Evolutionary conservation across 768 basidiomycete genomes (phyloP).

Genomic region (Filobasidium floriforme): DNA sequence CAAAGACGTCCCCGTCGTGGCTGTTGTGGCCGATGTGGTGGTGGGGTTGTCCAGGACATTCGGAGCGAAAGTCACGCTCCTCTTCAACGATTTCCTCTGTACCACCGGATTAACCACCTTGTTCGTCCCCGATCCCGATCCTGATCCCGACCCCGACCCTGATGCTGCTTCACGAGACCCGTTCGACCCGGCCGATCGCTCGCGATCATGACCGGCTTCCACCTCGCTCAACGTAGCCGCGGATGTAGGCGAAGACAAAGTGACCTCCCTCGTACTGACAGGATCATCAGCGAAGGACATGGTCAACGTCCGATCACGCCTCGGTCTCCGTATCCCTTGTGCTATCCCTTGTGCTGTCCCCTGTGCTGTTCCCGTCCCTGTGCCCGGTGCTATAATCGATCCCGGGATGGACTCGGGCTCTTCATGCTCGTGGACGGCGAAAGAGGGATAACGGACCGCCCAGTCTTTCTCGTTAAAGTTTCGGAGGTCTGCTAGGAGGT

Average conservation of each 20-base stretch:
- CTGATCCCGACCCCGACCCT: no score
- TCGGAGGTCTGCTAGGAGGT: constrained; percentile 62
- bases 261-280: neutral
- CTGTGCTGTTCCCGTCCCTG: neutral
- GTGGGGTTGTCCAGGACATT: constrained; percentile 28
- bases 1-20: constrained; percentile 3
- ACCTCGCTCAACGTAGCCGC: no score
- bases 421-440: constrained; percentile 42
- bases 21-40: neutral
- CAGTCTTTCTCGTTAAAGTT: constrained; percentile 78
- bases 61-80: constrained; percentile 46
- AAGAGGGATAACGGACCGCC: constrained; percentile 79
- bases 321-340: no score
- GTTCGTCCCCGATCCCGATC: no score
- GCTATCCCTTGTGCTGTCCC: no score
- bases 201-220: neutral
- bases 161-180: no score
- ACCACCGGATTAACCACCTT: neutral
- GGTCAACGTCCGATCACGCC: neutral
- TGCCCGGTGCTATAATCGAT: no score
- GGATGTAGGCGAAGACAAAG: neutral
- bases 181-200: neutral
- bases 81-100: constrained; percentile 18
- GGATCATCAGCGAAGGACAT: constrained; percentile 14
- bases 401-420: neutral